Base-by-base conservation (phyloP, 805 yeast genomes). In the Wickerhamiella kurtzmanii region DNA sequence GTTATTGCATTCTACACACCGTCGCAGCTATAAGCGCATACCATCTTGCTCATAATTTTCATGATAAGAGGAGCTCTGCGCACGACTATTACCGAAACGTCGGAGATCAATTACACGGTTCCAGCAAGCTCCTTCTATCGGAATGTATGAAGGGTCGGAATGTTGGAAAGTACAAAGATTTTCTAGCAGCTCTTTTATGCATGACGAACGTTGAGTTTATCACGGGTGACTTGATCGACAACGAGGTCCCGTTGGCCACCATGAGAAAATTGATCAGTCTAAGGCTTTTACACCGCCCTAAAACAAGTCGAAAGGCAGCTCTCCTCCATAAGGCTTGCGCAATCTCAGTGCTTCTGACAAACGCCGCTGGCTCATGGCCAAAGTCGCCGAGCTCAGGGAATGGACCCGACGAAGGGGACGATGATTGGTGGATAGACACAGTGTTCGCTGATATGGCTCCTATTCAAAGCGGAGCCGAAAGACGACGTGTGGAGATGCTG, bases 21-120 rank as follows among this genome's bases (percentile, higher is more conserved):
- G 61, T 85, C 8, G 61, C 86, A 42, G 92, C 95, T 0, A 88
- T 82, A 3, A 73, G 83, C 21, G 92, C 95, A 2, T 85, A 82
- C 64, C 80, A 83, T 58, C 61, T 86, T 42, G 88, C 82, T 58
- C 74, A 83, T 51, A 81, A 78, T 56, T 82, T 80, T 61, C 72
- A 36, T 5, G 19, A 18, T 36, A 18, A 36, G 38, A 5, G 17
- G 5, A 8, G 17, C 38, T 16, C 38, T 36, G 17, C 6, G 19
- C 38, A 8, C 13, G 38, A 36, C 19, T 36, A 18, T 18, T 36
- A 16, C n/a, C 19, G 19, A 36, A n/a, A 36, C 19, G n/a, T 36
- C n/a, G 38, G 38, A 5, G 38, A 36, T 15, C 38, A 36, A 15
- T 17, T 36, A 8, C 19, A 36, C 19, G n/a, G 19, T 6, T 16